Conservation (phyloP, 2,329 filamentous ascomycete genomes). For the Eurotiales sp. region DNA sequence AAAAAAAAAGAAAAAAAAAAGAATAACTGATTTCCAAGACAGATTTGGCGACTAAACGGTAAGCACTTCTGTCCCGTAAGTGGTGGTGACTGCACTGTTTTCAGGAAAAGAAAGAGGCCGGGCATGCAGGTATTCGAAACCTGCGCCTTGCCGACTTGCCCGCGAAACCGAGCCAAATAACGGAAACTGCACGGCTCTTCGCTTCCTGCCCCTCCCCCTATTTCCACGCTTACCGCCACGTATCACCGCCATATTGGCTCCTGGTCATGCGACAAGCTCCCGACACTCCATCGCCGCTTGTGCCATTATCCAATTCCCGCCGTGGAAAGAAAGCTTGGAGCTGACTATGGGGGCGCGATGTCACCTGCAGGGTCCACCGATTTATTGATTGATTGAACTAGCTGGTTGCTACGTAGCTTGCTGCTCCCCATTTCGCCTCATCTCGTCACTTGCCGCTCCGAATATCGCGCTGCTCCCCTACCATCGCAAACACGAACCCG, state of each 20-base stretch:
- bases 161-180: too few species aligned
- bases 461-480: background rate
- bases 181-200: too few species aligned
- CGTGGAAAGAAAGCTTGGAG: background rate
- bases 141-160: too few species aligned
- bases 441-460: background rate
- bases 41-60: too few species aligned
- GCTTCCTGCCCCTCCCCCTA: constrained; percentile 9
- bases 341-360: constrained; percentile 8
- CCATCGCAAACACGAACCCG: background rate
- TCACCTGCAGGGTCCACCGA: background rate
- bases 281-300: background rate
- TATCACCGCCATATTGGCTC: constrained; percentile 6
- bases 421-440: background rate
- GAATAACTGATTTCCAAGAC: too few species aligned
- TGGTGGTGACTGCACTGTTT: too few species aligned
- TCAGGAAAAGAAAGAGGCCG: too few species aligned
- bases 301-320: constrained; percentile 1
- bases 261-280: constrained; percentile 4
- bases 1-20: too few species aligned
- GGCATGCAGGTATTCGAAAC: too few species aligned
- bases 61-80: too few species aligned
- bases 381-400: background rate
- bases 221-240: constrained; percentile 11
- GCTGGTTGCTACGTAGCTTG: background rate